These are phyloP conservation scores for Talaromyces proteolyticus DNA, from an alignment of 495 filamentous ascomycete species.

Conservation along the genomic window DNA sequence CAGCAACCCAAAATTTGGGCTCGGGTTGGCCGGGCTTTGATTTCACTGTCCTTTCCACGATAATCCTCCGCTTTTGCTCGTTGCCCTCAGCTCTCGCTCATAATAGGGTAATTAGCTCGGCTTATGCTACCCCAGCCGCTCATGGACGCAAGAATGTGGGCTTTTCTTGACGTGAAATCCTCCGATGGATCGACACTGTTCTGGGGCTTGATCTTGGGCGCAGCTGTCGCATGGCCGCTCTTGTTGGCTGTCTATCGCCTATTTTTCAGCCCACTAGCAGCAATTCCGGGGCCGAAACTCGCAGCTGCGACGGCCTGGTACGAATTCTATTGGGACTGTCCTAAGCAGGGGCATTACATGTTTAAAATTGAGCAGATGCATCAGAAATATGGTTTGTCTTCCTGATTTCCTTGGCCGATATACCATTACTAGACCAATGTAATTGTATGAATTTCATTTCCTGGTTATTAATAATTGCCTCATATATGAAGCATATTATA, in stretches of 20 bases:
- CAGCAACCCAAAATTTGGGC: too few relatives aligned
- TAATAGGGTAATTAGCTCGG: too few relatives aligned
- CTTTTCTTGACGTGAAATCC: too few relatives aligned
- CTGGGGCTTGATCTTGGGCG: background rate
- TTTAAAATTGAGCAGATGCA: conserved; percentile 25
- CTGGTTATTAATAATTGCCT: background rate
- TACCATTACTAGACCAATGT: background rate
- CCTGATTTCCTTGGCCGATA: background rate
- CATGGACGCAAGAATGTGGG: too few relatives aligned
- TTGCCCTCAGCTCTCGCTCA: too few relatives aligned
- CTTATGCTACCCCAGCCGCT: too few relatives aligned
- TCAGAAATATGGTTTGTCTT: conserved; percentile 25
- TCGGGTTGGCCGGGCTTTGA: too few relatives aligned
- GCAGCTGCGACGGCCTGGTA: conserved; percentile 31
- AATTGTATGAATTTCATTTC: background rate
- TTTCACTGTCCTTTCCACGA: too few relatives aligned
- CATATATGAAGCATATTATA: conserved; percentile 18
- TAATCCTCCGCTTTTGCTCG: too few relatives aligned
- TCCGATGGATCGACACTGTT: background rate
- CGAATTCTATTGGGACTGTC: conserved; percentile 22
- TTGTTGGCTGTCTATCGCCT: conserved; percentile 25
- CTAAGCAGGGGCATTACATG: conserved; percentile 15
- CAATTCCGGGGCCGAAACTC: conserved; percentile 41
- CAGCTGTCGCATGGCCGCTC: background rate
- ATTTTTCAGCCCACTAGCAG: conserved; percentile 32